These are phyloP conservation scores for Crithidia thermophila DNA, from an alignment of 208 protist genomes.

Conservation along the genomic window DNA sequence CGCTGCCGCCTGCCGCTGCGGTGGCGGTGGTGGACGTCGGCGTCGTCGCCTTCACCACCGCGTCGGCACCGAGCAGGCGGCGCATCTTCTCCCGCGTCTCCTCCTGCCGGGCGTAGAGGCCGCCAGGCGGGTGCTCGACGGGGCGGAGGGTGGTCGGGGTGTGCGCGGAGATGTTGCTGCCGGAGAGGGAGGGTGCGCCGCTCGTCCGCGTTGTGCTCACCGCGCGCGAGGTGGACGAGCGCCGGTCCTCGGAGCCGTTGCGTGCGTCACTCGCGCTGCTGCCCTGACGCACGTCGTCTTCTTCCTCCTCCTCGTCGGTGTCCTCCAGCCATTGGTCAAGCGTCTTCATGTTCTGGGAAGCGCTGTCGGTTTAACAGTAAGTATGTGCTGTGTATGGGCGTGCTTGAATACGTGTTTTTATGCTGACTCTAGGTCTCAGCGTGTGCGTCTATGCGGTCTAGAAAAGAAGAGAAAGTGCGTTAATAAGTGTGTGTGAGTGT, in stretches of 20 bases:
- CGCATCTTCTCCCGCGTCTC: conserved; percentile 66
- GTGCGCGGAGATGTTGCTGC: conserved; percentile 21
- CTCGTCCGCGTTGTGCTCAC: conserved; percentile 8
- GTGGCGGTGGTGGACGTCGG: conserved; percentile 15
- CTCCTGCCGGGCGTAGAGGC: conserved; percentile 36
- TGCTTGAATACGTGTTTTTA: background rate
- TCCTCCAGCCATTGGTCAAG: conserved; percentile 70
- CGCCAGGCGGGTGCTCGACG: conserved; percentile 10
- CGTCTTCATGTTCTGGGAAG: conserved; percentile 52
- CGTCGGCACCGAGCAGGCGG: conserved; percentile 45
- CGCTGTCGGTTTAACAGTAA: too few species aligned
- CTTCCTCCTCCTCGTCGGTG: conserved; percentile 27
- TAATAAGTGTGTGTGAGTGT: conserved; percentile 12
- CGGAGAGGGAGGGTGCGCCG: conserved; percentile 17
- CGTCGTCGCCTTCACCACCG: conserved; percentile 33
- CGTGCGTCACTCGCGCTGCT: conserved; percentile 9
- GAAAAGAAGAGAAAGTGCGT: too few species aligned
- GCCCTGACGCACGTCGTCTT: conserved; percentile 4
- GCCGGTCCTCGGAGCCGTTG: conserved; percentile 14
- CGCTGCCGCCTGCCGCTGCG: conserved; percentile 4
- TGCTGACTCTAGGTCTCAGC: conserved; percentile 3
- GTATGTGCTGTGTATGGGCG: background rate
- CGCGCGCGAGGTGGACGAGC: conserved; percentile 7
- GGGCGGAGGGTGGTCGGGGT: conserved; percentile 26
- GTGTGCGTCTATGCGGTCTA: conserved; percentile 5